Base-by-base conservation (phyloP, 352 stramenopile species). In the Phytopythium mirpurense region DNA sequence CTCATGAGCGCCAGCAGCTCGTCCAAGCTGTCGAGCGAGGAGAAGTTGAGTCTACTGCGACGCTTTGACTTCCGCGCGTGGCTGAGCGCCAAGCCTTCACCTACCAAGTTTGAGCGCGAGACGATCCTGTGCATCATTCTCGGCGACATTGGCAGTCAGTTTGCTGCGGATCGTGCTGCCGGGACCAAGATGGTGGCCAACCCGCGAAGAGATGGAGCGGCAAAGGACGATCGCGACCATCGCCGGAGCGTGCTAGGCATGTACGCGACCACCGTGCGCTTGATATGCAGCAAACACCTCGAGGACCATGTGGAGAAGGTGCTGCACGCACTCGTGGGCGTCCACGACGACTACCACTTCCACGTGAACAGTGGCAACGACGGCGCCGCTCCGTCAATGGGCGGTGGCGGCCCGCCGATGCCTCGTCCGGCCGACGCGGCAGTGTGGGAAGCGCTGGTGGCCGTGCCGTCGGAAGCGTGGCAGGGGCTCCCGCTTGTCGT, bases 261-360 rank as follows among this genome's bases (percentile, higher is more conserved):
- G 26, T 91, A 92, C 48, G 72, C 81, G 0, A 79, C 91, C 45
- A 68, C 86, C 18, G 52, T 95, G 8, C 65, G 86, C 21, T 42
- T 89, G 16, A 83, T 95, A 21, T 91, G 80, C 44, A 64, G 63
- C 23, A 36, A 55, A n/a, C 54, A 88, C 62, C 48, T 95, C 8
- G 79, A 80, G 49, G 85, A 95, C 38, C 85, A 95, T 54, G 60
- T 86, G 4, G 85, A 95, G 59, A 90, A 90, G 50, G 71, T 93
- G 29, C 56, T 95, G 0, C 82, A 90, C 50, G 76, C 83, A 23
- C 44, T 95, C 9, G 83, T 93, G 42, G 85, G 83, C 1, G 70
- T 92, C 2, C 78, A 93, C 15, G 79, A 92, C 27, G 79, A 92
- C 47, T 93, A 93, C 34, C 78, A 78, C 24, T 90, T 90, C 52